Percentiles rank a stretch among this genome's conserved stretches.
Conservation (phyloP, 2,329 filamentous ascomycete species). For the Tolypocladium album region DNA sequence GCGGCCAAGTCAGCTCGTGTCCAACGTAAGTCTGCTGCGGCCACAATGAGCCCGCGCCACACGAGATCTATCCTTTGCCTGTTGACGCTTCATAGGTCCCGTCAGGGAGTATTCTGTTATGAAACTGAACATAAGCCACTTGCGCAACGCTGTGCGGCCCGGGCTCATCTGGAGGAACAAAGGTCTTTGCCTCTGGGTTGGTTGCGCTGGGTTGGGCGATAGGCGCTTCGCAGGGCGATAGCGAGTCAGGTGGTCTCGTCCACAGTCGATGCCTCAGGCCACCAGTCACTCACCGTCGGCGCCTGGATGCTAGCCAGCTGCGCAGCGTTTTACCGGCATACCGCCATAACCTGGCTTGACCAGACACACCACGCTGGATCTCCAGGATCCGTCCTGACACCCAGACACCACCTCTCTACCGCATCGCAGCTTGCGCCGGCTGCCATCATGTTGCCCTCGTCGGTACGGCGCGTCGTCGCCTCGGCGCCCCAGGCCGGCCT, state of each 20-base stretch:
- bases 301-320: not conserved
- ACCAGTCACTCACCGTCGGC: slow-evolving; percentile 1
- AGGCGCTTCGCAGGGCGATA: not conserved
- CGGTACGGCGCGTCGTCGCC: slow-evolving; percentile 43
- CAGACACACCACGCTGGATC: slow-evolving; percentile 17
- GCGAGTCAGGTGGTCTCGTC: not conserved
- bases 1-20: not conserved
- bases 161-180: not conserved
- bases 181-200: not conserved
- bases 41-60: not conserved
- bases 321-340: slow-evolving; percentile 3
- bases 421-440: slow-evolving; percentile 10
- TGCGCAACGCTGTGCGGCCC: not conserved
- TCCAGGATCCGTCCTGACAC: slow-evolving; percentile 19
- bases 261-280: slow-evolving; percentile 26
- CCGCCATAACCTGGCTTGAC: slow-evolving; percentile 26
- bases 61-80: not conserved
- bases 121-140: not conserved
- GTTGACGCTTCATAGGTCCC: not conserved
- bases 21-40: not conserved
- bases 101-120: not conserved
- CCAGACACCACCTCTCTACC: slow-evolving; percentile 9
- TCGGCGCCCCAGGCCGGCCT: slow-evolving; percentile 33
- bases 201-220: not conserved
- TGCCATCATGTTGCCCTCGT: slow-evolving; percentile 40